Evolutionary conservation across 2,329 filamentous ascomycete species (phyloP).

Genomic region (Lecanoromycetidae sp.): DNA sequence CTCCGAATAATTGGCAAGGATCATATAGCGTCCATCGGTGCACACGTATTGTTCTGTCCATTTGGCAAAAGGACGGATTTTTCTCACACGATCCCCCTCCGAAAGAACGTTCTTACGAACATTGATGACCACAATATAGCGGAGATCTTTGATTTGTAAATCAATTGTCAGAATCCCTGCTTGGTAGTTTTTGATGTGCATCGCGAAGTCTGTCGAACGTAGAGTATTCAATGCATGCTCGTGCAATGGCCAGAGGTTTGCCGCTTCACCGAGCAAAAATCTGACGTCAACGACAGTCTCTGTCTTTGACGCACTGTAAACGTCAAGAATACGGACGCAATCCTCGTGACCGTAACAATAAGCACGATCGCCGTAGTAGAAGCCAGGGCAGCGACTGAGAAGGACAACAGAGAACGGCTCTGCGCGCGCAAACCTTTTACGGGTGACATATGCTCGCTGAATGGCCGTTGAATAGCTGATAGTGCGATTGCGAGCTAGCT

Average conservation of each 20-base stretch:
- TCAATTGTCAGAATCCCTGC: background rate
- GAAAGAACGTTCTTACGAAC: background rate
- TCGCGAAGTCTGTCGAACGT: too few species aligned
- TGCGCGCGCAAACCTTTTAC: background rate
- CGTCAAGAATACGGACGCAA: background rate
- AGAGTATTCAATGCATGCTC: too few species aligned
- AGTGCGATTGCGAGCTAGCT: background rate
- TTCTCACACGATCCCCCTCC: background rate
- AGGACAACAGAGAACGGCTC: background rate
- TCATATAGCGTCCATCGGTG: background rate
- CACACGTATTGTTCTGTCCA: background rate
- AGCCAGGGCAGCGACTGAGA: too few species aligned
- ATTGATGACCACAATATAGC: background rate
- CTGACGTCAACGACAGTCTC: background rate
- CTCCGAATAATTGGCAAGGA: fast-evolving
- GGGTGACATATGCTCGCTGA: background rate
- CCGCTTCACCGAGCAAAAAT: background rate
- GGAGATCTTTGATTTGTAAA: background rate
- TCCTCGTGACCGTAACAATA: background rate
- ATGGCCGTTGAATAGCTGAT: background rate
- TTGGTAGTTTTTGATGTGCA: background rate
- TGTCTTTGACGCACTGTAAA: background rate
- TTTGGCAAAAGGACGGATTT: background rate
- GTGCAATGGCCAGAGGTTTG: background rate
- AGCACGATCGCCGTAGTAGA: background rate